Base-by-base conservation (phyloP, 2,329 filamentous ascomycete genomes). In the Metarhizium brunneum region DNA sequence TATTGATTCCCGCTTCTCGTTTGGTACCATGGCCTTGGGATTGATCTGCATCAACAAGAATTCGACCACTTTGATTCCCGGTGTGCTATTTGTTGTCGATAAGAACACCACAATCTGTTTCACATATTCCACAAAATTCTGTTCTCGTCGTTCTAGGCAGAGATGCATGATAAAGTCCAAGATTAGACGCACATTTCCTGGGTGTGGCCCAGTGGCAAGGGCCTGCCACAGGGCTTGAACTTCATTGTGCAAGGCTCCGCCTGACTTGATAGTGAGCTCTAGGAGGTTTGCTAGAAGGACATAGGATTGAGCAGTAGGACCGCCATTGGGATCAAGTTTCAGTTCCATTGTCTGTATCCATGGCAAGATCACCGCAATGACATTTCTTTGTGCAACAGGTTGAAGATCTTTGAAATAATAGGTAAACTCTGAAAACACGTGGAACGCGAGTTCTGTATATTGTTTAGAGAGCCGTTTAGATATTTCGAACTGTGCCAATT, bases 21-120 rank as follows among this genome's bases (percentile, higher is more conserved):
- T 87, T 10, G 91, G 90, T 10, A 96, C 91, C 92, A 99, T 97
- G n/a, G 91, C 88, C 69, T 94, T 95, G 1, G 95, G 92, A 0
- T 84, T 89, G 59, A 99, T 91, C 61, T 96, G 91, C 71, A 95
- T 80, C 32, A 97, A 76, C 54, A 99, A 78, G 62, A 96, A 96
- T 61, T 99, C 94, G 11, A 99, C 86, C 3, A 99, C 92, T 65
- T 95, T 95, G 50, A 89, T 86, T 0, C 92, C 92, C 2, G 92
- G 67, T 72, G 87, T 65, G 81, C 75, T 81, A 59, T 76, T 79
- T 0, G 80, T 96, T 61, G 90, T 94, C 0, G 94, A 95, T 5
- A 99, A 71, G 68, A 96, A 97, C 0, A 99, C 95, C 16, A 97
- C 91, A 53, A 99, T 94, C 69, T 99, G 94, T 73, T 97, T 99